phyloP scores from a whole-genome alignment of 2,329 filamentous ascomycete species.

The Exophiala bonariae region DNA sequence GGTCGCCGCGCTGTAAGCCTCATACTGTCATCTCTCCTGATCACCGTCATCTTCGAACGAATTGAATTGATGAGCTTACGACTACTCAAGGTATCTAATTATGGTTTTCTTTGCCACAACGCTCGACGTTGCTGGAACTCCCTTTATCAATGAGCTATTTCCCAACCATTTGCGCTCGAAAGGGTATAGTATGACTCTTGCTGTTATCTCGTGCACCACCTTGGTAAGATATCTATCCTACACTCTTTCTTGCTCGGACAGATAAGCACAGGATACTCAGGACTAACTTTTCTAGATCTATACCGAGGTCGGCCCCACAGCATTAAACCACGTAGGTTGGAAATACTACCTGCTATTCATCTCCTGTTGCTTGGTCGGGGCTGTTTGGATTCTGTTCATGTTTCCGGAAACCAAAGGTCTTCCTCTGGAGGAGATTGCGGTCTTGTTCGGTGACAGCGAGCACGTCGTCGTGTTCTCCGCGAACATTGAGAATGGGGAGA shows the following conservation, averaged over 20 bases:
- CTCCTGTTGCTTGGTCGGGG: constrained; percentile 22
- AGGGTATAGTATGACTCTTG: constrained; percentile 8
- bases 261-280: too few relatives aligned
- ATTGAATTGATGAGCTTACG: too few relatives aligned
- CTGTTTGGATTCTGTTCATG: constrained; percentile 24
- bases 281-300: background rate
- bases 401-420: constrained; percentile 34
- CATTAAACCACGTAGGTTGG: constrained; percentile 34
- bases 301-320: constrained; percentile 19
- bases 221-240: constrained; percentile 1
- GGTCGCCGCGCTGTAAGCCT: constrained; percentile 62
- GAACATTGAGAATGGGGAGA: background rate
- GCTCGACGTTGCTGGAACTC: constrained; percentile 1
- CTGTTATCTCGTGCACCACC: constrained; percentile 12
- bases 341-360: constrained; percentile 32
- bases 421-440: constrained; percentile 32
- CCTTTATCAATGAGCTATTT: constrained; percentile 6
- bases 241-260: too few relatives aligned
- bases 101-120: background rate
- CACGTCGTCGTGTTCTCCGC: background rate
- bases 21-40: too few relatives aligned
- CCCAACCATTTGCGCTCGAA: constrained; percentile 15
- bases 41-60: too few relatives aligned
- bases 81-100: background rate
- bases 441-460: constrained; percentile 29